Base-by-base conservation (phyloP, 1,284 basidiomycete species). In the Singerocomus rubriflavus region DNA sequence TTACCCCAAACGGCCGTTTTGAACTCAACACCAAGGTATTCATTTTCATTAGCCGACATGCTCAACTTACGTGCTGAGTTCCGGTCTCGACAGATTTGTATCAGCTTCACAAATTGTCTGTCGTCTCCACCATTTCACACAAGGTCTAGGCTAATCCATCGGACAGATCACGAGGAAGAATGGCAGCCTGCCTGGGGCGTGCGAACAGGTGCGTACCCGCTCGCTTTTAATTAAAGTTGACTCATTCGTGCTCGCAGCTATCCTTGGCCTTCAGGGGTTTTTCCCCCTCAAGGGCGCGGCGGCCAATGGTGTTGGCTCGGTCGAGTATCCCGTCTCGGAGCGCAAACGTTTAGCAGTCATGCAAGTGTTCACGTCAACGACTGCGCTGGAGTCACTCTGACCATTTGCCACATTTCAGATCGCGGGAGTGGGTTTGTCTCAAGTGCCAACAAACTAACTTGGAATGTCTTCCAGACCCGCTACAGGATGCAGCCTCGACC, bases 101-200 rank as follows among this genome's bases (percentile, higher is more conserved):
- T 95, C 62, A 94, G 92, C 62, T 89, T 95, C 65, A 95, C 92
- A 11, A 92, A 80, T 56, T 94, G 88, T 90, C 57, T 51, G 81
- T 77, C 46, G 42, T 31, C 41, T 29, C 44, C 41, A 16, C 46
- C 17, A 51, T 56, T 54, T 59, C 56, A 54, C 54, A 54, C 40
- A 34, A 43, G 58, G 57, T 53, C 58, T 63, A 60, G 51, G 60
- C 58, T 56, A 54, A 60, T 46, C 52, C 52, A 54, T 55, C 51
- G 44, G 49, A 40, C 62, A 89, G 87, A 90, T 73, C 88, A 91
- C 56, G 88, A 91, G 71, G 90, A 94, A 61, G 74, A 89, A 38
- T 98, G 95, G 95, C 93, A 97, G 70, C 95, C 95, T 30, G 93
- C 95, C 12, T 98, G 95, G 95, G 95, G 95, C 50, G 91, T 98